These are phyloP conservation scores for Coniosporium apollinis DNA, from an alignment of 495 filamentous ascomycete species.

Conservation along the genomic window DNA sequence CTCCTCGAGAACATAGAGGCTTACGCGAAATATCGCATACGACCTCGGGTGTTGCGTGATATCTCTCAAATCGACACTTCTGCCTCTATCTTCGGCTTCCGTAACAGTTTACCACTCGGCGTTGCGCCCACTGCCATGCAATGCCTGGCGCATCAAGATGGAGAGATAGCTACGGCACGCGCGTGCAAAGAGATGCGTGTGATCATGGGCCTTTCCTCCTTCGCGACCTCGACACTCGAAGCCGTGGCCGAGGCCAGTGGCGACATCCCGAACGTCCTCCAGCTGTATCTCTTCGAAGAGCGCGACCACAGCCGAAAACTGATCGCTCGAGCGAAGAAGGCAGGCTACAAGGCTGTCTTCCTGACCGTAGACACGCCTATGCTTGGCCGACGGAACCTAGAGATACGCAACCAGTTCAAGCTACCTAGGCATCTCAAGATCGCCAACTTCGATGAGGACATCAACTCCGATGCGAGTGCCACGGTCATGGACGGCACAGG, in stretches of 20 bases:
- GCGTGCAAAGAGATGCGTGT: slow-evolving; percentile 9
- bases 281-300: slow-evolving; percentile 17
- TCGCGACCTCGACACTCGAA: slow-evolving; percentile 13
- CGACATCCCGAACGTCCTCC: slow-evolving; percentile 10
- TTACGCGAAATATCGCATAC: slow-evolving; percentile 17
- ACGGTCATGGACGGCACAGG: slow-evolving; percentile 13
- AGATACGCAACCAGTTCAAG: slow-evolving; percentile 29
- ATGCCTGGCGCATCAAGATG: slow-evolving; percentile 13
- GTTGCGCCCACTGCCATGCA: slow-evolving; percentile 19
- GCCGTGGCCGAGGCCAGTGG: slow-evolving; percentile 11
- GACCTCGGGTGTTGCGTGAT: slow-evolving; percentile 14
- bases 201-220: slow-evolving; percentile 12
- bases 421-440: slow-evolving; percentile 23
- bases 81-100: slow-evolving; percentile 9
- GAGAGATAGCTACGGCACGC: slow-evolving; percentile 14
- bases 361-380: slow-evolving; percentile 24
- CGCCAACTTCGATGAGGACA: slow-evolving; percentile 19
- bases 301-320: slow-evolving; percentile 24
- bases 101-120: slow-evolving; percentile 11
- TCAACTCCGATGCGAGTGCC: slow-evolving; percentile 5
- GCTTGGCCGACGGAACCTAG: slow-evolving; percentile 23
- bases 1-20: slow-evolving; percentile 13
- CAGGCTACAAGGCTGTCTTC: slow-evolving; percentile 22
- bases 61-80: slow-evolving; percentile 10
- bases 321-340: slow-evolving; percentile 26